A percentile compares a stretch with the other conserved stretches of the same genome.
These are phyloP conservation scores for Taphrina communis DNA, from an alignment of 1,139 yeast genomes.

Conservation along the genomic window DNA sequence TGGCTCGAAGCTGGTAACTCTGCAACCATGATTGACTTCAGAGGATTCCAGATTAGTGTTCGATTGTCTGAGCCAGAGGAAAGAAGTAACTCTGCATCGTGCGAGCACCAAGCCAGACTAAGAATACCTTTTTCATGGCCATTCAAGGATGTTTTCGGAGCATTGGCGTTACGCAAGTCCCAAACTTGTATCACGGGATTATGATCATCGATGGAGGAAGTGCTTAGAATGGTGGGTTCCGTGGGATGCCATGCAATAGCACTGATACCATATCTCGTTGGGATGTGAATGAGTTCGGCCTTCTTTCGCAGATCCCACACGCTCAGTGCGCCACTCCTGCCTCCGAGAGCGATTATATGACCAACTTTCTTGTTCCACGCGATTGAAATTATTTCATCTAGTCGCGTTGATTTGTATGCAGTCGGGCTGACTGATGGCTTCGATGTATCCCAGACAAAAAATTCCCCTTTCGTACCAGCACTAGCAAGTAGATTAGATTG, in stretches of 20 bases:
- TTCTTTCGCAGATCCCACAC: conserved; percentile 92
- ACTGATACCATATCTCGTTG: conserved; percentile 54
- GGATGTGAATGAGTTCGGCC: conserved; percentile 83
- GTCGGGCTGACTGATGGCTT: conserved; percentile 65
- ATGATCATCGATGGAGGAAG: conserved; percentile 82
- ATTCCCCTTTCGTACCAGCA: conserved; percentile 85
- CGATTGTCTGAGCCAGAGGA: conserved; percentile 93
- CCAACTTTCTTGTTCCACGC: conserved; percentile 88
- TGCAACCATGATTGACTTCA: conserved; percentile 65
- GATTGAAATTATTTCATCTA: conserved; percentile 79
- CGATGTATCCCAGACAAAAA: conserved; percentile 78
- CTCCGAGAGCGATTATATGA: conserved; percentile 90
- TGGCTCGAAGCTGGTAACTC: conserved; percentile 90
- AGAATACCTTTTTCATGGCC: conserved; percentile 91
- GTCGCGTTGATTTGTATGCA: conserved; percentile 67
- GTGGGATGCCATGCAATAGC: conserved; percentile 80
- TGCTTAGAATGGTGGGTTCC: conserved; percentile 73
- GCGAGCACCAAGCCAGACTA: conserved; percentile 90
- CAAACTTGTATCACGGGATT: conserved; percentile 84
- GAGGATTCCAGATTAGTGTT: conserved; percentile 89
- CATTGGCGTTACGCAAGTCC: conserved; percentile 93
- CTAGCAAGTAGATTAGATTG: conserved; percentile 78
- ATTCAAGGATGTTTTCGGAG: conserved; percentile 74
- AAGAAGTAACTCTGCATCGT: conserved; percentile 76
- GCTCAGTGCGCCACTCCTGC: conserved; percentile 80